Evolutionary conservation across 2,329 filamentous ascomycete genomes (phyloP).

Genomic region (Fusarium subtropicale): DNA sequence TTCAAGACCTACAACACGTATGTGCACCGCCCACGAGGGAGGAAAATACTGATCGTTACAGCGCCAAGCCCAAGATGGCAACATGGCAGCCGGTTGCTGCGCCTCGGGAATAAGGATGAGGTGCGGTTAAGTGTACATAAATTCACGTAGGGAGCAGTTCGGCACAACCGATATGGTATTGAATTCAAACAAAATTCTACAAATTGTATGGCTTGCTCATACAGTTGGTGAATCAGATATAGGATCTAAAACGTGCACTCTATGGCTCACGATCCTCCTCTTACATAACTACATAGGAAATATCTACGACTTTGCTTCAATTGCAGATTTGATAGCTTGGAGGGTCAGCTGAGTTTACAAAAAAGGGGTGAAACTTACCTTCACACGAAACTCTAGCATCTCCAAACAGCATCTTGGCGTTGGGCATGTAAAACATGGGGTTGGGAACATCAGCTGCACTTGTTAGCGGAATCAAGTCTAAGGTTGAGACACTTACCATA

Average conservation of each 20-base stretch:
- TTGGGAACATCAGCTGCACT: constrained; percentile 83
- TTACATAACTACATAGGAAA: constrained; percentile 29
- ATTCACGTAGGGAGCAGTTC: constrained; percentile 37
- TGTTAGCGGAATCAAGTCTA: constrained; percentile 27
- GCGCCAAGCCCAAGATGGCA: constrained; percentile 65
- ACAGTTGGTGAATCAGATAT: constrained; percentile 24
- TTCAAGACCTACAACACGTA: constrained; percentile 97
- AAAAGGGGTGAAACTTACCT: constrained; percentile 62
- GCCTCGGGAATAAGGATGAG: constrained; percentile 48
- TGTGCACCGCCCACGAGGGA: constrained; percentile 54
- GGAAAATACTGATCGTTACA: constrained; percentile 47
- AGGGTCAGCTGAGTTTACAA: constrained; percentile 39
- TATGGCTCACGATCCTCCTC: constrained; percentile 35
- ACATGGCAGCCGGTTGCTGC: constrained; percentile 63
- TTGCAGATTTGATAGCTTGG: constrained; percentile 56
- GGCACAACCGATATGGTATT: constrained; percentile 27
- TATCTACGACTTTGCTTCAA: constrained; percentile 51
- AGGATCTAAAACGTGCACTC: constrained; percentile 41
- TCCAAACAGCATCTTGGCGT: constrained; percentile 91
- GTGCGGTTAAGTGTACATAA: constrained; percentile 46
- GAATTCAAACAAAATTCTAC: constrained; percentile 32
- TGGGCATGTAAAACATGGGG: constrained; percentile 93
- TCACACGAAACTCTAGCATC: constrained; percentile 88
- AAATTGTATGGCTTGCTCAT: constrained; percentile 5
- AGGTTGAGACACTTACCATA: constrained; percentile 69